Evolutionary conservation across 495 filamentous ascomycete species (phyloP).

Genomic region (Parathielavia appendiculata): DNA sequence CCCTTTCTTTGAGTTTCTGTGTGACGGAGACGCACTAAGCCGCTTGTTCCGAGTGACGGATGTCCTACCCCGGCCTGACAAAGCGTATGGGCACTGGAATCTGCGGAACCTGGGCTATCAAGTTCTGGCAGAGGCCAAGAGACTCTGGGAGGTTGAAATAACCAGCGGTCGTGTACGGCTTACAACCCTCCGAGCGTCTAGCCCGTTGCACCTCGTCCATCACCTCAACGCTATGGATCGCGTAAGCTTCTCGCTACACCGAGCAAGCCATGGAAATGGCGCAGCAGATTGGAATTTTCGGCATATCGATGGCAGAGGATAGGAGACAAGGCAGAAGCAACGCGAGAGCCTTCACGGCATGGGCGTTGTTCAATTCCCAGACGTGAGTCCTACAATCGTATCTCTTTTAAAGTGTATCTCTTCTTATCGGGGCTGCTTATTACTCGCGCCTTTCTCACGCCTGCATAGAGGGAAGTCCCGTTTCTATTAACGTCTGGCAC

Average conservation of each 20-base stretch:
- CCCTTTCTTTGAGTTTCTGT: too few relatives aligned
- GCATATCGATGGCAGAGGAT: neutral
- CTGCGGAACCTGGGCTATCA: slow-evolving; percentile 29
- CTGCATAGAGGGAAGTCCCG: too few relatives aligned
- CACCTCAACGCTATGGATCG: slow-evolving; percentile 29
- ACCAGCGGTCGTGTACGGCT: slow-evolving; percentile 14
- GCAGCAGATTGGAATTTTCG: slow-evolving; percentile 2
- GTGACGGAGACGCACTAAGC: neutral
- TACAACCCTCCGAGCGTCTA: slow-evolving; percentile 26
- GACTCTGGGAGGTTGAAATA: slow-evolving; percentile 32
- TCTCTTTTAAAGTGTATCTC: neutral
- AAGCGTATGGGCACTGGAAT: slow-evolving; percentile 30
- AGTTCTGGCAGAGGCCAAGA: slow-evolving; percentile 32
- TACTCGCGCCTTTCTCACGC: too few relatives aligned
- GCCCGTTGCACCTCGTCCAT: slow-evolving; percentile 24
- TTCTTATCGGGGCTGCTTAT: too few relatives aligned
- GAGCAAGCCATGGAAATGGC: slow-evolving; percentile 11
- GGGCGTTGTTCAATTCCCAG: slow-evolving; percentile 29
- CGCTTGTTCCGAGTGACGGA: slow-evolving; percentile 7
- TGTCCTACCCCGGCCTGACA: slow-evolving; percentile 20
- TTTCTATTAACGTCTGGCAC: too few relatives aligned
- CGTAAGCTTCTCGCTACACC: slow-evolving; percentile 15
- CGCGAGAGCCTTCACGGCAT: slow-evolving; percentile 28
- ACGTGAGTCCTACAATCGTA: slow-evolving; percentile 8
- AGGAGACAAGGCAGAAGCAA: slow-evolving; percentile 8